Evolutionary conservation across 805 yeast species (phyloP), one percentile per base, ranked within the genome.

Genomic region (Saturnispora saitoi): DNA sequence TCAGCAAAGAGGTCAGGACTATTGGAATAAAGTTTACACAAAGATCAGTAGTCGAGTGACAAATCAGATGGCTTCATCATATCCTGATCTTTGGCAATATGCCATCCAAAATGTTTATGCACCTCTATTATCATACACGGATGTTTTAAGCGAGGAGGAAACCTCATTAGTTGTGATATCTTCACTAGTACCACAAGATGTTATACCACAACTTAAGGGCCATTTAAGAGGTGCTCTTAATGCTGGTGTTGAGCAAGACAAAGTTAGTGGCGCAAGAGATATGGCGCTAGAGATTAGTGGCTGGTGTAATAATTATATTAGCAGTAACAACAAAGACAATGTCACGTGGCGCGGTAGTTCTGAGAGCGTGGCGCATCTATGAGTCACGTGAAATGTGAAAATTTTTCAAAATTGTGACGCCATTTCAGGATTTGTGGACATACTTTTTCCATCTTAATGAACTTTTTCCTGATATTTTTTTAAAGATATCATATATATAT

Each of bases 201-300:
- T 90, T 10, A 87, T 86, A 56, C 95, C 96, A 0, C 96, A 90
- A 58, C 71, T 90, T 55, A 86, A 87, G 65, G 97, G 97, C 0
- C 97, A 90, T 61, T 71, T 90, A 52, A 78, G 75, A 62, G 97
- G 97, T 0, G 96, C 96, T 0, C 52, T 81, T 44, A 88, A 87
- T 58, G 76, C 80, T 28, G 96, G 96, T 0, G 83, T 86, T 8
- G 70, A 84, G 9, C 58, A 62, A 28, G 85, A 81, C 45, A 84
- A 83, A 50, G 69, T 88, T 29, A 69, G 71, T 45, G 78, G 78
- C 2, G 75, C 79, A 10, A 71, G 95, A 45, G 69, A 67, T 12
- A 58, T 89, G 67, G 80, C 84, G 4, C 73, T 86, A 43, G 75
- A 77, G 50, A 67, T 88, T 22, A 71, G 87, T 54, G 70, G 73